A percentile compares a stretch with the other conserved stretches of the same genome.
These are phyloP conservation scores for Boletus patriciae DNA, from an alignment of 768 basidiomycete species.

Conservation along the genomic window DNA sequence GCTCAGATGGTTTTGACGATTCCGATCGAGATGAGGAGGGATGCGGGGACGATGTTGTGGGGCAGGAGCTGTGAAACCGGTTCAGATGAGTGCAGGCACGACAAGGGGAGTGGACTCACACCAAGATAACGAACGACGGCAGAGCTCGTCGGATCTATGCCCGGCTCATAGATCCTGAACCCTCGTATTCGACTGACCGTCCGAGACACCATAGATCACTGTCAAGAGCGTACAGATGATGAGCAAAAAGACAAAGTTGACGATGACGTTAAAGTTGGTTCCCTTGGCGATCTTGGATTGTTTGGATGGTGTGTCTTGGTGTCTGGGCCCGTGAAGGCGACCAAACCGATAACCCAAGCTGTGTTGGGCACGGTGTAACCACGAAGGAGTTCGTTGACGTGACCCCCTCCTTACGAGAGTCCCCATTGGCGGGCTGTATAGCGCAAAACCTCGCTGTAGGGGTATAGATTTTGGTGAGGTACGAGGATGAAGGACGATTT, in stretches of 20 bases:
- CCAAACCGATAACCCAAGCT: slow-evolving; percentile 89
- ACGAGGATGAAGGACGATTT: slow-evolving; percentile 85
- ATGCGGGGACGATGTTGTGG: slow-evolving; percentile 97
- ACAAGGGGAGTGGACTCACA: slow-evolving; percentile 51
- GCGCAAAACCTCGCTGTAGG: slow-evolving; percentile 82
- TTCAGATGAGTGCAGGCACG: slow-evolving; percentile 1
- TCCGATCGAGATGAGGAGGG: slow-evolving; percentile 95
- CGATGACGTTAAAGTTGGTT: too few relatives aligned
- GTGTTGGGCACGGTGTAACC: slow-evolving; percentile 91
- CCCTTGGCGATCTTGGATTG: too few relatives aligned
- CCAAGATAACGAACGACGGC: slow-evolving; percentile 77
- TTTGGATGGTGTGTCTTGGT: too few relatives aligned
- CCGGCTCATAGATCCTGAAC: slow-evolving; percentile 69
- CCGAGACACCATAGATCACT: slow-evolving; percentile 72
- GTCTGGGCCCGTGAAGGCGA: slow-evolving; percentile 93
- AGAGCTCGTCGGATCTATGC: slow-evolving; percentile 60
- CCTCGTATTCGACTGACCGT: slow-evolving; percentile 61
- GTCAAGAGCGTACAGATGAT: slow-evolving; percentile 70
- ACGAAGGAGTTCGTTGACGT: slow-evolving; percentile 89
- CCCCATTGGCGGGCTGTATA: slow-evolving; percentile 56
- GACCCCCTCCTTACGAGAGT: slow-evolving; percentile 64
- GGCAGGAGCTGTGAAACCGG: slow-evolving; percentile 63
- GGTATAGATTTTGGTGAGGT: slow-evolving; percentile 89
- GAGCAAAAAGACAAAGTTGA: too few relatives aligned
- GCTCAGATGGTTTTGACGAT: slow-evolving; percentile 99